Conservation (phyloP, 352 stramenopile species). For the Phytopythium oedochilum region DNA sequence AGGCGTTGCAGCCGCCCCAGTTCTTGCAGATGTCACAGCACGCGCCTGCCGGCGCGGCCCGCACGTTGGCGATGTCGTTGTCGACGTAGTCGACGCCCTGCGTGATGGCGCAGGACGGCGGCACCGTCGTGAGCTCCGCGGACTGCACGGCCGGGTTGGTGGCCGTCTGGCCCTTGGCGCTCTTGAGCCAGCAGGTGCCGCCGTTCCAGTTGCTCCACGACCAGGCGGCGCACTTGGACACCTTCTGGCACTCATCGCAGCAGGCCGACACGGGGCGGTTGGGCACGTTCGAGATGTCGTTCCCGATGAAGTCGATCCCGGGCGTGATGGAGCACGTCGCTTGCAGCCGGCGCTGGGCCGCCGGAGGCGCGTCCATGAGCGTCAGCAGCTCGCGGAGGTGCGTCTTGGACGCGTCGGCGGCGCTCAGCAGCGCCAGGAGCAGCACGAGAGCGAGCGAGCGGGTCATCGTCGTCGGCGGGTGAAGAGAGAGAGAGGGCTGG, state of each 20-base stretch:
- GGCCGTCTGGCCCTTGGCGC: conserved; percentile 19
- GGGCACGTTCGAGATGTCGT: conserved; percentile 5
- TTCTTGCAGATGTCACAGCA: conserved; percentile 4
- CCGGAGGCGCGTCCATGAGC: not conserved
- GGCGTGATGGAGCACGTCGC: conserved; percentile 9
- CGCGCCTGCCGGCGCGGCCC: conserved; percentile 7
- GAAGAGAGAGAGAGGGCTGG: not conserved
- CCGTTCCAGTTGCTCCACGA: not conserved
- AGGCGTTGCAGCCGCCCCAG: conserved; percentile 3
- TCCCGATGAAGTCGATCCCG: conserved; percentile 11
- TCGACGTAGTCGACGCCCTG: conserved; percentile 16
- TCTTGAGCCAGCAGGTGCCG: too few relatives aligned
- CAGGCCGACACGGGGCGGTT: not conserved
- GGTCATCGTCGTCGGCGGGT: not conserved
- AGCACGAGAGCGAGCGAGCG: not conserved
- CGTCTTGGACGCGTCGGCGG: not conserved
- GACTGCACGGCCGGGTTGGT: conserved; percentile 3
- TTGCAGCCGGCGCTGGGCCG: not conserved
- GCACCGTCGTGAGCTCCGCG: conserved; percentile 4
- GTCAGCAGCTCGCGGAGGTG: not conserved
- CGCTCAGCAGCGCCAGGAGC: not conserved
- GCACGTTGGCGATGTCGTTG: conserved; percentile 29
- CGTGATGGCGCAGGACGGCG: conserved; percentile 10
- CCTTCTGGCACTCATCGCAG: not conserved
- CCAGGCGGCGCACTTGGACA: not conserved